phyloP scores from a whole-genome alignment of 441 rosid species.

The Isatis lusitanica region DNA sequence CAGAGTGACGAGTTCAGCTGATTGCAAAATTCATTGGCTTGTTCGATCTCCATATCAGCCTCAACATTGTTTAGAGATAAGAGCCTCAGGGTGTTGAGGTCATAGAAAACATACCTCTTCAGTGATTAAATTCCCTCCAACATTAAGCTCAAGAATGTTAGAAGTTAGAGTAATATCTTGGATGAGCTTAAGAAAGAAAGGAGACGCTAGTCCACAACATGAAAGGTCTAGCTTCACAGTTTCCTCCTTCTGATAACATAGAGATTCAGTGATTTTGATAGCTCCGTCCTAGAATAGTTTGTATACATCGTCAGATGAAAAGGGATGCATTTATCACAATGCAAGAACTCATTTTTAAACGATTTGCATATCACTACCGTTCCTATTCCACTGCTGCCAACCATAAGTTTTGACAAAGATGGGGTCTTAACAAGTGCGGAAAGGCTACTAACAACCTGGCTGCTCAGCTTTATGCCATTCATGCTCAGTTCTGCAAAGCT shows the following conservation, averaged over 20 bases:
- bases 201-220: constrained; percentile 58
- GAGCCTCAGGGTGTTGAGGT: constrained; percentile 10
- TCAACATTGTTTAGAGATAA: background rate
- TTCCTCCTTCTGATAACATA: constrained; percentile 56
- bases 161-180: constrained; percentile 40
- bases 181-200: constrained; percentile 47
- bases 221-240: constrained; percentile 81
- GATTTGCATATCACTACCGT: constrained; percentile 47
- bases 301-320: constrained; percentile 8
- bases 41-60: background rate
- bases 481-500: constrained; percentile 87
- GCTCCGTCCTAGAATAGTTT: constrained; percentile 69
- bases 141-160: constrained; percentile 67
- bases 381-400: constrained; percentile 84
- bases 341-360: background rate
- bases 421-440: constrained; percentile 64
- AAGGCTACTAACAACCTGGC: constrained; percentile 64
- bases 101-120: constrained; percentile 60
- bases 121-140: constrained; percentile 71
- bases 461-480: constrained; percentile 76
- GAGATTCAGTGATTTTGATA: constrained; percentile 58
- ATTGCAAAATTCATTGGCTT: background rate
- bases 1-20: background rate
- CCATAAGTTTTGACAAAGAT: constrained; percentile 71
- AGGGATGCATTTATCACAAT: background rate